Conservation (phyloP, 2,329 filamentous ascomycete species). For the Scortechinia acanthostroma region DNA sequence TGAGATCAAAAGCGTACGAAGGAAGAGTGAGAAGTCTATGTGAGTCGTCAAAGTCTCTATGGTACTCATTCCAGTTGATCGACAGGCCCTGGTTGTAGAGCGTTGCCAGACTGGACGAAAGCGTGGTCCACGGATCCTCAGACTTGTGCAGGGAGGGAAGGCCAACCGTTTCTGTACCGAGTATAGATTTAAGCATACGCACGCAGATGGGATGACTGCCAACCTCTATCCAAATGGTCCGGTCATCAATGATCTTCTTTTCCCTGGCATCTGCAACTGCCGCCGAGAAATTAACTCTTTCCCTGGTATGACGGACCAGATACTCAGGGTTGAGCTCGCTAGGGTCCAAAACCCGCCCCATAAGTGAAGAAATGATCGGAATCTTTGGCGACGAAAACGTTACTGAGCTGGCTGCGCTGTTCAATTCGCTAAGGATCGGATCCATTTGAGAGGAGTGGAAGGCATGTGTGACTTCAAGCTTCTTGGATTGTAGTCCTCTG, state of each 20-base stretch:
- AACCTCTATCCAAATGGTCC: neutral
- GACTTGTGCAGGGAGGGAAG: neutral
- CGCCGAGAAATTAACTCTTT: neutral
- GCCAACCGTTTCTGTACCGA: neutral
- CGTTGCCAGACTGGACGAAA: neutral
- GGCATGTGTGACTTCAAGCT: neutral
- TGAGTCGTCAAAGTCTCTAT: neutral
- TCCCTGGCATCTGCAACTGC: neutral
- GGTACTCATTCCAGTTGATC: neutral
- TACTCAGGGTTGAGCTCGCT: neutral
- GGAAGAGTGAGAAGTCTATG: neutral
- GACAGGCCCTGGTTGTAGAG: neutral
- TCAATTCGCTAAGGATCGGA: neutral
- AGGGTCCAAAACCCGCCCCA: neutral
- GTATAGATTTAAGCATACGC: neutral
- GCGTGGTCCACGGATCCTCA: neutral
- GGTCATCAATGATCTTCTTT: neutral
- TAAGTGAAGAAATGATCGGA: neutral
- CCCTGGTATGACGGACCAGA: neutral
- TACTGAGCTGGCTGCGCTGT: neutral
- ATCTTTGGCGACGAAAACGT: neutral
- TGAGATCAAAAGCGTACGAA: neutral
- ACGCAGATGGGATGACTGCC: neutral
- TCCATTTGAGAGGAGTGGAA: conserved; percentile 1
- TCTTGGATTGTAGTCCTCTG: neutral